phyloP scores from a whole-genome alignment of 129 eudicot species.

The Gnaphalium uliginosum region DNA sequence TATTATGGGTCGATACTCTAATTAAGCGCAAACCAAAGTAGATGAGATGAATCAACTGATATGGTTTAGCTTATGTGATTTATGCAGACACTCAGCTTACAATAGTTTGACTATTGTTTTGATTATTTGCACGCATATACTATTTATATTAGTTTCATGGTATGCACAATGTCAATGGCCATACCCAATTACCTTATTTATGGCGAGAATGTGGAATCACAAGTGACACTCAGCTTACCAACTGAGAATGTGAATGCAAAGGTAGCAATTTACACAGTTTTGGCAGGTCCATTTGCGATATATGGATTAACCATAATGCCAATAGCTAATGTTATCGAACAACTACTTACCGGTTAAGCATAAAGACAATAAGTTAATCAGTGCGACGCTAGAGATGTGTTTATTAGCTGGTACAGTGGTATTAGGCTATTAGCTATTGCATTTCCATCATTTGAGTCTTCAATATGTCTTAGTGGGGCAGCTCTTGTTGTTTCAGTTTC shows the following conservation, averaged over 20 bases:
- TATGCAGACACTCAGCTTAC: too few relatives aligned
- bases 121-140: conserved; percentile 10
- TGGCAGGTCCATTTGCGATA: conserved; percentile 27
- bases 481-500: conserved; percentile 32
- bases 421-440: conserved; percentile 27
- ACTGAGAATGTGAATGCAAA: conserved; percentile 28
- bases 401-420: conserved; percentile 24
- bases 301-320: conserved; percentile 40
- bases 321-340: conserved; percentile 23
- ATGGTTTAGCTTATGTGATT: too few relatives aligned
- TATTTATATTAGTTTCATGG: conserved; percentile 19
- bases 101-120: not conserved
- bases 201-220: conserved; percentile 33
- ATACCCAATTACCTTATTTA: conserved; percentile 38
- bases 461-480: conserved; percentile 32
- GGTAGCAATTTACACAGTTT: conserved; percentile 31
- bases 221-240: conserved; percentile 34
- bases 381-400: conserved; percentile 17
- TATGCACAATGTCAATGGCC: conserved; percentile 28
- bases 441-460: conserved; percentile 33
- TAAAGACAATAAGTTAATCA: conserved; percentile 8
- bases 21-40: too few relatives aligned
- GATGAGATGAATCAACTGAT: too few relatives aligned
- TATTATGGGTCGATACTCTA: too few relatives aligned
- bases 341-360: conserved; percentile 15